phyloP scores from a whole-genome alignment of 805 yeast genomes.

The Saccharomycopsis sp. region DNA sequence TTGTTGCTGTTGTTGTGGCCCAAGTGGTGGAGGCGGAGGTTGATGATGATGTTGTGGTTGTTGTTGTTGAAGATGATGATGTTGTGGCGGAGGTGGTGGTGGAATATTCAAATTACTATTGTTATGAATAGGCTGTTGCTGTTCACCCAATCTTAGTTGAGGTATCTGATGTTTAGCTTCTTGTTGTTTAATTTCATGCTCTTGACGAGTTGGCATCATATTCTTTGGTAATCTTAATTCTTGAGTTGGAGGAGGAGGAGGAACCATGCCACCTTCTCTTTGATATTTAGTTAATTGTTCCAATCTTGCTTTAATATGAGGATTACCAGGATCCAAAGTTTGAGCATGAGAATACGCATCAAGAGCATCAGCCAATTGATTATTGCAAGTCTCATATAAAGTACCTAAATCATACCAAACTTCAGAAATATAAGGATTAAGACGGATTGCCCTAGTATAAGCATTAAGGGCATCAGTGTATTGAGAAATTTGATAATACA shows the following conservation, averaged over 20 bases:
- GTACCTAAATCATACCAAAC: constrained; percentile 99
- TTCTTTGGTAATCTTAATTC: constrained; percentile 58
- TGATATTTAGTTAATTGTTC: constrained; percentile 74
- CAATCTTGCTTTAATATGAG: constrained; percentile 88
- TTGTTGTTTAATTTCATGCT: constrained; percentile 19
- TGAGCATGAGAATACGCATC: constrained; percentile 98
- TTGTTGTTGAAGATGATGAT: not conserved
- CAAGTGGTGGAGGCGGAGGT: not conserved
- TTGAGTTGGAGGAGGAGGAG: constrained; percentile 64
- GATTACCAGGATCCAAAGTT: constrained; percentile 86
- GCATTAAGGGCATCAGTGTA: constrained; percentile 97
- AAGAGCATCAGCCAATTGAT: constrained; percentile 88
- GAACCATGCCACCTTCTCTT: constrained; percentile 58
- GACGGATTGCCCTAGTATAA: constrained; percentile 89
- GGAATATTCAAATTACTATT: not conserved
- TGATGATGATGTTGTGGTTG: constrained; percentile 6
- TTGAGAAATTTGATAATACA: constrained; percentile 93
- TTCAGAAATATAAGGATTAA: constrained; percentile 93
- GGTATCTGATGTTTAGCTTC: constrained; percentile 11
- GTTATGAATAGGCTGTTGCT: not conserved
- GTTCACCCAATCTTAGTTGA: constrained; percentile 11
- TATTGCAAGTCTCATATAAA: constrained; percentile 92
- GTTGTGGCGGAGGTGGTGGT: constrained; percentile 1
- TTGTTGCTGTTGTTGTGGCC: constrained; percentile 15
- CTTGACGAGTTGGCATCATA: constrained; percentile 45